These are phyloP conservation scores for Helichrysum umbraculigerum DNA, from an alignment of 129 eudicot species.

Conservation along the genomic window DNA sequence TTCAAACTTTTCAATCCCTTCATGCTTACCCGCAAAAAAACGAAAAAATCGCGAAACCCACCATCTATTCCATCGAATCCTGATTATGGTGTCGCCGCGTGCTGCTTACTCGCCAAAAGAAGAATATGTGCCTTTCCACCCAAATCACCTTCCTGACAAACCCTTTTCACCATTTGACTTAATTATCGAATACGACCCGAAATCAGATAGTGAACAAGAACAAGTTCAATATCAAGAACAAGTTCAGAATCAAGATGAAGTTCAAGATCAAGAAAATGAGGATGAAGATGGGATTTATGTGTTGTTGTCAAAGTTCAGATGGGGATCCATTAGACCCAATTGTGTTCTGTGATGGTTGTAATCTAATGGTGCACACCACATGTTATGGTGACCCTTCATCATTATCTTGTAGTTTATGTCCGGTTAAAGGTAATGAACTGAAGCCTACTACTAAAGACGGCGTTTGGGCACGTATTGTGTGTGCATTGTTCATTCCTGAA, in stretches of 20 bases:
- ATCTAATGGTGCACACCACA: slow-evolving; percentile 77
- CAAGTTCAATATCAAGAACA: no score
- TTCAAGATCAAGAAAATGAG: slow-evolving; percentile 24
- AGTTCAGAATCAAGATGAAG: neutral
- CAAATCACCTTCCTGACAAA: slow-evolving; percentile 24
- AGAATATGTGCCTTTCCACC: slow-evolving; percentile 54
- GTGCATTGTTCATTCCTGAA: slow-evolving; percentile 78
- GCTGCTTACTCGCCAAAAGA: slow-evolving; percentile 77
- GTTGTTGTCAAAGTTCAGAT: slow-evolving; percentile 82
- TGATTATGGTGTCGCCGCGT: slow-evolving; percentile 17
- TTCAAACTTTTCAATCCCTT: neutral
- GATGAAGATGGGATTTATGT: slow-evolving; percentile 80
- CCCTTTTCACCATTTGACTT: slow-evolving; percentile 56
- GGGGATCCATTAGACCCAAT: slow-evolving; percentile 84
- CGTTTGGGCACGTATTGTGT: slow-evolving; percentile 84
- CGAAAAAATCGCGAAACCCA: neutral
- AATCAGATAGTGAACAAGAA: slow-evolving; percentile 10
- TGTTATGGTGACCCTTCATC: slow-evolving; percentile 70
- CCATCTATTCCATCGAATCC: neutral
- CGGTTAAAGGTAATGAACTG: slow-evolving; percentile 58
- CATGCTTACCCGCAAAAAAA: slow-evolving; percentile 63
- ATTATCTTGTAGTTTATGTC: slow-evolving; percentile 63
- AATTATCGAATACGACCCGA: slow-evolving; percentile 51
- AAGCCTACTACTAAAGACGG: slow-evolving; percentile 63
- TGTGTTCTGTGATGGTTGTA: slow-evolving; percentile 88